These are phyloP conservation scores for Emericellopsis atlantica DNA, from an alignment of 2,329 filamentous ascomycete species.

Conservation along the genomic window DNA sequence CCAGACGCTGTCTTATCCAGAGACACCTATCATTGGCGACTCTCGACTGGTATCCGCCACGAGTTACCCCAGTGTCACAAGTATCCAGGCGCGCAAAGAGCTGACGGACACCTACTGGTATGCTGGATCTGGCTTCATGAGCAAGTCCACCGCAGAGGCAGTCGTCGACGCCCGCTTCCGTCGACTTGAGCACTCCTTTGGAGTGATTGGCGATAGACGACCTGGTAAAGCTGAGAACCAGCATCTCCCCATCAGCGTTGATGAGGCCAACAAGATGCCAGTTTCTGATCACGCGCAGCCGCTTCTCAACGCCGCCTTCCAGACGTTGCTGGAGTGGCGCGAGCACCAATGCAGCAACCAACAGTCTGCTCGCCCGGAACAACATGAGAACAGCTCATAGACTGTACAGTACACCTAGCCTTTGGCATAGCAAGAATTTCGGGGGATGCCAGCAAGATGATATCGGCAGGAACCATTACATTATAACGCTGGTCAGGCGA, in stretches of 20 bases:
- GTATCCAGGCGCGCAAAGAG: constrained; percentile 11
- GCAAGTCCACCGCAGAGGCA: constrained; percentile 16
- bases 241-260: constrained; percentile 17
- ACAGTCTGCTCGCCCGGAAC: too few species aligned
- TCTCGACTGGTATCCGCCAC: not conserved
- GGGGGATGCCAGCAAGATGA: too few species aligned
- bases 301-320: constrained; percentile 27
- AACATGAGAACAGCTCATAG: too few species aligned
- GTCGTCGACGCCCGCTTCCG: constrained; percentile 16
- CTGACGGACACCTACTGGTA: constrained; percentile 24
- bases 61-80: constrained; percentile 7
- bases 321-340: constrained; percentile 1
- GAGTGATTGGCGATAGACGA: constrained; percentile 24
- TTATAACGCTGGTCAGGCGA: too few species aligned
- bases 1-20: not conserved
- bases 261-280: constrained; percentile 23
- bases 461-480: too few species aligned
- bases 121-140: constrained; percentile 19
- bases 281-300: constrained; percentile 24
- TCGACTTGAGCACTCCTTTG: constrained; percentile 15
- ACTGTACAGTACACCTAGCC: too few species aligned
- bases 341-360: too few species aligned
- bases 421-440: too few species aligned
- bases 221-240: constrained; percentile 11
- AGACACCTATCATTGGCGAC: not conserved